Conservation (phyloP, 2,329 filamentous ascomycete genomes). For the Cladosporium halotolerans region DNA sequence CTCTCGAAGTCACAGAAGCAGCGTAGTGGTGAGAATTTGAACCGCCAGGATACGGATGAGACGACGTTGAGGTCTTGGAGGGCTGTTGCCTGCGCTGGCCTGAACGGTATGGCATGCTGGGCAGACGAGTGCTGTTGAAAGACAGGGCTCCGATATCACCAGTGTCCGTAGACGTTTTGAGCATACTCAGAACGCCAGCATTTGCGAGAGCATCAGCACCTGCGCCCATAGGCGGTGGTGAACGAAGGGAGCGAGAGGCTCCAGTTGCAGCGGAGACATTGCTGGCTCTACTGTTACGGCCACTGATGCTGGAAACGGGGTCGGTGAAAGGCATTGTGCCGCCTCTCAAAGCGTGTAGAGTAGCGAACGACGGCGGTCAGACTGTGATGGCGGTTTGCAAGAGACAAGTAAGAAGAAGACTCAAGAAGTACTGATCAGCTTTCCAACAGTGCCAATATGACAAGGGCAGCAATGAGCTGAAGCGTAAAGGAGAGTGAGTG, state of each 20-base stretch:
- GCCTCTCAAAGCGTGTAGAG: conserved; percentile 24
- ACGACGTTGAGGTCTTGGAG: conserved; percentile 37
- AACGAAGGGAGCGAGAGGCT: conserved; percentile 24
- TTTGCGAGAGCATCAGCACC: conserved; percentile 29
- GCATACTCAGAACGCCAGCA: conserved; percentile 44
- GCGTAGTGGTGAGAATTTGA: conserved; percentile 29
- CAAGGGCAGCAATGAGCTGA: conserved; percentile 18
- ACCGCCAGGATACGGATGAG: conserved; percentile 25
- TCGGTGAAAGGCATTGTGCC: conserved; percentile 41
- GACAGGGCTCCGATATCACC: conserved; percentile 39
- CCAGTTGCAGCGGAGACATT: conserved; percentile 36
- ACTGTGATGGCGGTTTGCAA: conserved; percentile 10
- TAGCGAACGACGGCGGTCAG: conserved; percentile 21
- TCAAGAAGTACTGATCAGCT: conserved; percentile 13
- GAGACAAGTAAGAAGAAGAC: conserved; percentile 9
- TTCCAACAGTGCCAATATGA: conserved; percentile 26
- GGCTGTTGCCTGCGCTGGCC: conserved; percentile 30
- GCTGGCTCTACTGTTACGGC: conserved; percentile 43
- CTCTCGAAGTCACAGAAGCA: conserved; percentile 37
- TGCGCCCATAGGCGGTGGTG: conserved; percentile 24
- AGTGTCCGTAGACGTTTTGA: conserved; percentile 44
- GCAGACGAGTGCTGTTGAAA: conserved; percentile 33
- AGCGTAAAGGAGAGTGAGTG: conserved; percentile 14
- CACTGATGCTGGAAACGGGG: conserved; percentile 39
- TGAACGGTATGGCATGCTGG: conserved; percentile 31